Conservation (phyloP, 2,329 filamentous ascomycete genomes). For the Cyanodermella asteris region DNA sequence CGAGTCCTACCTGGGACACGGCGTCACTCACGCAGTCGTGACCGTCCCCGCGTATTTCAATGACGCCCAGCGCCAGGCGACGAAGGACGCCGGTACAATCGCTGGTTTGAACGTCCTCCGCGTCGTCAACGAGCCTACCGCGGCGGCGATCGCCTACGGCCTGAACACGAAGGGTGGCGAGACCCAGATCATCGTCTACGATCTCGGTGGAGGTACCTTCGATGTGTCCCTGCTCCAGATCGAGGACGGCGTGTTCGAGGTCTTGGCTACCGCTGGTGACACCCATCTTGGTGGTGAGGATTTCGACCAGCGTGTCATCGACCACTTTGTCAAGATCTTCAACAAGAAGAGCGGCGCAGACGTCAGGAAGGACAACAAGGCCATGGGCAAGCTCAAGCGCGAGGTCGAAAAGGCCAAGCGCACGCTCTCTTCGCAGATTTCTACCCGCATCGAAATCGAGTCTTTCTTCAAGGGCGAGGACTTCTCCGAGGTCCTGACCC, state of each 20-base stretch:
- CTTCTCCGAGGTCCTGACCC: conserved; percentile 94
- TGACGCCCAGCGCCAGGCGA: conserved; percentile 90
- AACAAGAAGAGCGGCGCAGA: conserved; percentile 96
- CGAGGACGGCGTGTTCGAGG: conserved; percentile 83
- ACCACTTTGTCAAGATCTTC: conserved; percentile 88
- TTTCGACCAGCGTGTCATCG: conserved; percentile 90
- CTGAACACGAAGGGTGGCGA: conserved; percentile 69
- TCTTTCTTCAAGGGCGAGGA: conserved; percentile 91
- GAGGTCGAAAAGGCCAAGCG: conserved; percentile 99
- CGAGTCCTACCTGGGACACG: conserved; percentile 38
- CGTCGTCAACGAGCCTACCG: conserved; percentile 91
- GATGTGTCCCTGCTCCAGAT: conserved; percentile 87
- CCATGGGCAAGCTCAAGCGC: conserved; percentile 98
- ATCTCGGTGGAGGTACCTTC: conserved; percentile 85
- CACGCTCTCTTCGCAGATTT: conserved; percentile 85
- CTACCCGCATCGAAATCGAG: conserved; percentile 87
- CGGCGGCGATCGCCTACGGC: conserved; percentile 85
- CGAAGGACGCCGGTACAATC: conserved; percentile 83
- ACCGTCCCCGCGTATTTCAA: conserved; percentile 97
- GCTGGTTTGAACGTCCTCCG: conserved; percentile 87
- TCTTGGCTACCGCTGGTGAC: conserved; percentile 85
- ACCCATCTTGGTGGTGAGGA: conserved; percentile 96
- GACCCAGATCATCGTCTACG: conserved; percentile 79
- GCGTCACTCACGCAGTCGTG: conserved; percentile 48
- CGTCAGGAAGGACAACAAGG: conserved; percentile 83